Evolutionary conservation across 345 rosid species (phyloP).

Genomic region (Rubroshorea leprosula): DNA sequence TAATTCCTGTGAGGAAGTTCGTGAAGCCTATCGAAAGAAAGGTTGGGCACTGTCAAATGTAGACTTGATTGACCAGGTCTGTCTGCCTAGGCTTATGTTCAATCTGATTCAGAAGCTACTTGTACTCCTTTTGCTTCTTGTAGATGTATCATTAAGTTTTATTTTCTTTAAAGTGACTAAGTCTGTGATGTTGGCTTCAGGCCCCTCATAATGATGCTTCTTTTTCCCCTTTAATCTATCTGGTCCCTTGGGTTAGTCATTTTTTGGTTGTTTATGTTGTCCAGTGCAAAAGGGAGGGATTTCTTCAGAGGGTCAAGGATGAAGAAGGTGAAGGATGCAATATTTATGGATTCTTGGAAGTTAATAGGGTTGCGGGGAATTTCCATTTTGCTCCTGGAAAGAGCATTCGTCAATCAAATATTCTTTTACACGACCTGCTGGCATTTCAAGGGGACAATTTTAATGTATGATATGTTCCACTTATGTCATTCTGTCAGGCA

Average conservation of each 20-base stretch:
- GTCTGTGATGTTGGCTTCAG: constrained; percentile 4
- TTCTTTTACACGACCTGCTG: constrained; percentile 82
- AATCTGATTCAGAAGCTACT: constrained; percentile 1
- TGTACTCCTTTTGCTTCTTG: not conserved
- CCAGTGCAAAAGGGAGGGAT: constrained; percentile 96
- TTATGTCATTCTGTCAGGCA: not conserved
- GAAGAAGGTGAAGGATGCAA: constrained; percentile 98
- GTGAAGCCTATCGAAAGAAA: constrained; percentile 90
- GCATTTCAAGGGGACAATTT: constrained; percentile 81
- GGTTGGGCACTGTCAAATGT: constrained; percentile 90
- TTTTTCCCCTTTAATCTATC: not conserved
- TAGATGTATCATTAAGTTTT: not conserved
- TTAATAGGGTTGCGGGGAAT: constrained; percentile 92
- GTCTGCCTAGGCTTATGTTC: constrained; percentile 12
- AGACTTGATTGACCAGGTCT: constrained; percentile 83
- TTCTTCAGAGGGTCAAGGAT: constrained; percentile 76
- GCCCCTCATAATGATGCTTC: not conserved
- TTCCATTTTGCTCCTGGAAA: constrained; percentile 99
- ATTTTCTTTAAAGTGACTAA: not conserved
- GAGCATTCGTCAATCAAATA: constrained; percentile 89
- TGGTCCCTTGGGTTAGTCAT: not conserved
- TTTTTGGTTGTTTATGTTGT: constrained; percentile 13
- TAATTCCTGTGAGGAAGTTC: constrained; percentile 86
- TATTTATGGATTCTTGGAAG: constrained; percentile 86
- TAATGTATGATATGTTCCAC: constrained; percentile 48